Conservation (phyloP, 176 grass and related monocot species). For the Poa pratensis region DNA sequence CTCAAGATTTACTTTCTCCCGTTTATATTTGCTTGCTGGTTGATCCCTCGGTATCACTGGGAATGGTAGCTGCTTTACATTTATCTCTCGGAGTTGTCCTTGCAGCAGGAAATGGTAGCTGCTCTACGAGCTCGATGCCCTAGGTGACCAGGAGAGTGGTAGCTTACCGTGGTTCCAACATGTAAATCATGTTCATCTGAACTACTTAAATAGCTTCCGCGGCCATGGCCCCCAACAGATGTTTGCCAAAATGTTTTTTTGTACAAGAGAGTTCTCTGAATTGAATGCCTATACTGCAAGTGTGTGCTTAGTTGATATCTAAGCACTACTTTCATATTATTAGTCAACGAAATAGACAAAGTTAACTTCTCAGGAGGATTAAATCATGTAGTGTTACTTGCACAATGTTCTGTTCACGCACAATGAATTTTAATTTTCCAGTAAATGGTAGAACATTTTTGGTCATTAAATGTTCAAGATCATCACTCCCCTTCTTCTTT, state of each 20-base stretch:
- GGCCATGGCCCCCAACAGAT: not conserved
- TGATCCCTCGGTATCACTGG: no score
- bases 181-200: not conserved
- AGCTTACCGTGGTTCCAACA: no score
- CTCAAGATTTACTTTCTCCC: no score
- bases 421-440: not conserved
- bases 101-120: no score
- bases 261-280: not conserved
- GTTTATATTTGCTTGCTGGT: no score
- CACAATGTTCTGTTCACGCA: not conserved
- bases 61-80: no score
- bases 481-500: no score
- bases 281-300: not conserved
- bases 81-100: no score
- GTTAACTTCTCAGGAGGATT: not conserved
- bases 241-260: not conserved
- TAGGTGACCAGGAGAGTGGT: no score
- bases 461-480: not conserved
- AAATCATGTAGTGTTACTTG: slow-evolving; percentile 11
- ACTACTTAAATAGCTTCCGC: not conserved
- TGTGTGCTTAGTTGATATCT: not conserved
- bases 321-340: not conserved
- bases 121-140: no score
- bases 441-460: not conserved
- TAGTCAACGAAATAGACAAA: not conserved